Base-by-base conservation (phyloP, 768 basidiomycete species). In the Boletus tomentosulus region DNA sequence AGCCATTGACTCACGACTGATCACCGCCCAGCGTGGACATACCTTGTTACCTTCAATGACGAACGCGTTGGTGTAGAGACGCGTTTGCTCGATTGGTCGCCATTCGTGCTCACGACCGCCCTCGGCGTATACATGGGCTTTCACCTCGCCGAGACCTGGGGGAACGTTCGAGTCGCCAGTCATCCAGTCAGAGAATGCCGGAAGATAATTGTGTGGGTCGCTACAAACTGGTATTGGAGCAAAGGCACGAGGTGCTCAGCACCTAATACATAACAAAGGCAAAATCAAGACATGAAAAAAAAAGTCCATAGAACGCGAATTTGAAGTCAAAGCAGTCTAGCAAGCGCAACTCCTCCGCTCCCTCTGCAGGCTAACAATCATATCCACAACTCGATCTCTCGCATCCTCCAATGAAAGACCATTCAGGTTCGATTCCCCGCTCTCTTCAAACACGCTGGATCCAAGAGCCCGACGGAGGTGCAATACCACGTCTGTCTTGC, bases 361-460 rank as follows among this genome's bases (percentile, higher is more conserved):
- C 60, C 46, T 62, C 62, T 64, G 72, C 28, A 65, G 57, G 50
- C 71, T 73, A 4, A 79, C 76, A 45, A 90, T 74, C 74, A 85
- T 74, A 71, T 92, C 89, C 45, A 89, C 86, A 34, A 83, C 84
- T n/a, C 77, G 71, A 67, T 91, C 89, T 53, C 84, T 76, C 45
- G 87, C 88, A 55, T 90, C 87, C 66, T 91, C 89, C 50, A 90
- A 66, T 27, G 67, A 66, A 74, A 79, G 51, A 67, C 57, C 62
- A 46, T 57, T 57, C 37, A 39, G 31, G 16, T 48, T 57, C 22
- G 31, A 33, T 33, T 59, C 65, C 35, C 51, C 48, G 30, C 65
- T 58, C 38, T 65, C 61, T 30, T 73, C 73, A 61, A 83, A 82
- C 48, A 77, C 79, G 24, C 65, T 68, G 35, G 73, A 75, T 24